Conservation (phyloP, 306 rosid species). For the Dryas octopetala region DNA sequence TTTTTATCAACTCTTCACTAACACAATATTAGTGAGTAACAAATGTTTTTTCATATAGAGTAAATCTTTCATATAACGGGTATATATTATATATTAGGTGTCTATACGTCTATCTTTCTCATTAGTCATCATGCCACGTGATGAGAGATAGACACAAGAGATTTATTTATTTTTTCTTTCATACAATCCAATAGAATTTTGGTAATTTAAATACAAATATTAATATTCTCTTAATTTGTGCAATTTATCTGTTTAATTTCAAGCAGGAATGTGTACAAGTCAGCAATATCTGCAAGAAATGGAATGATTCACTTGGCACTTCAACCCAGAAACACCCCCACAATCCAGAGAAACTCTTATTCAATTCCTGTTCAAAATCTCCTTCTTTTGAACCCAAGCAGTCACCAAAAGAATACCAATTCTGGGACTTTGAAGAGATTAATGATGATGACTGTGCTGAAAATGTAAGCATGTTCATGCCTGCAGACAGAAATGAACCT, state of each 20-base stretch:
- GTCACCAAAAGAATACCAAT: constrained; percentile 49
- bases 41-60: no score
- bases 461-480: constrained; percentile 51
- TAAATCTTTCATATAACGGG: no score
- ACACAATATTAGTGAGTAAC: no score
- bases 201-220: no score
- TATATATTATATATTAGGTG: no score
- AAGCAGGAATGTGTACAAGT: constrained; percentile 50
- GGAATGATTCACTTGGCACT: constrained; percentile 62
- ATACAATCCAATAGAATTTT: no score
- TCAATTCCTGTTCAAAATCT: constrained; percentile 18
- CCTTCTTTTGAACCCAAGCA: constrained; percentile 46
- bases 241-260: not conserved
- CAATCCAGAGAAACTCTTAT: not conserved
- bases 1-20: no score
- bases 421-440: constrained; percentile 48
- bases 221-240: not conserved
- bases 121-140: no score
- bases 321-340: constrained; percentile 37
- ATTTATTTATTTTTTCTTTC: no score
- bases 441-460: constrained; percentile 33
- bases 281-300: constrained; percentile 58
- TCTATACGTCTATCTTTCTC: no score
- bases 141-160: no score
- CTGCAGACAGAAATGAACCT: constrained; percentile 36